Base-by-base conservation (phyloP, 2,329 filamentous ascomycete species). In the Aspergillus uvarum region DNA sequence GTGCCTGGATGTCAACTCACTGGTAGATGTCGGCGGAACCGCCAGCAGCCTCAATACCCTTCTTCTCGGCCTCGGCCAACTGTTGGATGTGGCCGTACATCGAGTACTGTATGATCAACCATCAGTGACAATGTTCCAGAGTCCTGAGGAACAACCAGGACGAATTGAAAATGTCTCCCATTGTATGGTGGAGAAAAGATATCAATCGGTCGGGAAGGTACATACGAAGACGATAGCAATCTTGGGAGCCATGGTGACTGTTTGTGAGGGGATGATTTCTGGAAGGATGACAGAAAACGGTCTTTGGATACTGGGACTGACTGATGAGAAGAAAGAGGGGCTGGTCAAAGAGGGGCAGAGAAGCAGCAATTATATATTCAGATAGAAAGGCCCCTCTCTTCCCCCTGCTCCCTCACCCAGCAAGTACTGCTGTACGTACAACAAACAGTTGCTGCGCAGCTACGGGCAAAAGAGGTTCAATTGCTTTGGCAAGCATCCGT, bases 81-180 rank as follows among this genome's bases (percentile, higher is more conserved):
- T 87, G 80, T 79, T 84, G 81, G 79, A 97, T 89, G 81, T 97
- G 93, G 80, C 95, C 94, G 81, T 95, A 96, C 86, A 92, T 90
- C 68, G 92, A 96, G 82, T 96, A 96, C 91, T 95, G 63, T 35
- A 58, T 32, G 4, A 22, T 49, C 21, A 51, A 59, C 11, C 35
- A 22, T 63, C 60, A 63, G 65, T 50, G 50, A 35, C 24, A 19
- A 12, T 51, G 5, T 5, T 31, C 5, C 26, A 11, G 10, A 26
- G 19, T 14, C 22, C 10, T 6, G 52, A 14, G 24, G 3, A 29
- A 29, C 7, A 48, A n/a, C 16, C 12, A 21, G 22, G 47, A 53
- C 56, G 47, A 16, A 51, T 54, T 51, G 44, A 10, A 24, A 5
- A 5, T 19, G n/a, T 8, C 3, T 44, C 0, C 5, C 35, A 26